phyloP scores from a whole-genome alignment of 2,329 filamentous ascomycete species.

The Xylariaceae sp. region DNA sequence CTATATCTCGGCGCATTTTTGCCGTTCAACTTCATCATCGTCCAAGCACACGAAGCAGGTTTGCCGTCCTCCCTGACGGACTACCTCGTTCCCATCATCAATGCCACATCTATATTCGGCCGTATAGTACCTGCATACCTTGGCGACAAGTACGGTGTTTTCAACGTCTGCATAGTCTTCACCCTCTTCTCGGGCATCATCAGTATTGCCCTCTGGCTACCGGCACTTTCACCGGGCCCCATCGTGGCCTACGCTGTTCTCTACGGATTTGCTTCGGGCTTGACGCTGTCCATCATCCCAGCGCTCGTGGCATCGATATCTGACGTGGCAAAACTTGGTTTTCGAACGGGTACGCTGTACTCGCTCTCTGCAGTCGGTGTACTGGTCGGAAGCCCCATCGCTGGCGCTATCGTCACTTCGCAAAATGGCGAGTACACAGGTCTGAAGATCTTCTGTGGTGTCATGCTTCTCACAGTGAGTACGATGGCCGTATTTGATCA shows the following conservation, averaged over 20 bases:
- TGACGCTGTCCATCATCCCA: conserved; percentile 57
- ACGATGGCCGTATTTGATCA: not conserved
- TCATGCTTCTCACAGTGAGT: not conserved
- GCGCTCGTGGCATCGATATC: conserved; percentile 67
- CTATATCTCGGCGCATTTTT: conserved; percentile 13
- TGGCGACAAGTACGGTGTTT: conserved; percentile 36
- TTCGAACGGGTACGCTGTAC: conserved; percentile 61
- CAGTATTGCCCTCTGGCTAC: conserved; percentile 38
- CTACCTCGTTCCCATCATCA: conserved; percentile 14
- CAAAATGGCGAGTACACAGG: not conserved
- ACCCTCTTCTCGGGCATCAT: conserved; percentile 36
- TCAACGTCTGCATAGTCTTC: conserved; percentile 40
- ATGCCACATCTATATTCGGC: conserved; percentile 26
- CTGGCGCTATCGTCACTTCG: conserved; percentile 50
- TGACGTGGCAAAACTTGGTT: conserved; percentile 65
- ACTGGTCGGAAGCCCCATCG: conserved; percentile 64
- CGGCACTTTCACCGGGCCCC: conserved; percentile 41
- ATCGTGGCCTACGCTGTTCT: conserved; percentile 58
- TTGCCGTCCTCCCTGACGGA: conserved; percentile 6
- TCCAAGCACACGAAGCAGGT: conserved; percentile 13
- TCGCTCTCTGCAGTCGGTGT: conserved; percentile 59
- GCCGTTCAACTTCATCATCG: conserved; percentile 14
- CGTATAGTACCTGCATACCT: conserved; percentile 47
- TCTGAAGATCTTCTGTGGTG: not conserved
- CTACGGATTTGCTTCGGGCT: conserved; percentile 63